Evolutionary conservation across 1,284 basidiomycete species (phyloP), one percentile per base, ranked within the genome.

Genomic region (Trichosporon ovoides): DNA sequence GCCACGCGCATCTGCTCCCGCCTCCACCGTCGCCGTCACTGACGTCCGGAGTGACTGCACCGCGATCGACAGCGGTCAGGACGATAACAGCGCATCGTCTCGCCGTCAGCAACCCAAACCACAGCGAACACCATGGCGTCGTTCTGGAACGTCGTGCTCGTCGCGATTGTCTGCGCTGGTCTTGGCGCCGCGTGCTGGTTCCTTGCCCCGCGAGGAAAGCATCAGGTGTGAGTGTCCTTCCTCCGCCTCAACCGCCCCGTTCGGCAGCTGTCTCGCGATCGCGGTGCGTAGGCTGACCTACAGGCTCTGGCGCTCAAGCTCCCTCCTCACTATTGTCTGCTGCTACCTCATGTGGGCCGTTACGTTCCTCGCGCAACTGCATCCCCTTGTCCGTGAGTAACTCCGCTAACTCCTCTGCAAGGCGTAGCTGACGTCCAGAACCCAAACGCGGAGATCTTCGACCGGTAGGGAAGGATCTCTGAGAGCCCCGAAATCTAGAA

Each of bases 331-430:
- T 1, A 75, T 95, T 18, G 80, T 84, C 6, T 87, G 84, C 62
- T 92, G 88, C 78, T 96, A 92, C 79, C 82, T 96, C 66, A 88
- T 96, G 86, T 96, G 92, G 92, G 87, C 87, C 76, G 84, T 94
- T 71, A 92, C 92, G 7, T 96, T 94, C 75, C 81, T 95, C 70
- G 89, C 90, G 1, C 92, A 96, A 74, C 76, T 95, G 53, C 85
- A 96, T 73, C 93, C 92, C 48, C 81, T 96, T 57, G 86, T 94
- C 71, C 78, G 93, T 94, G 61, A 60, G 80, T 74, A 68, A 18
- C 67, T 19, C 40, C 28, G 5, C 16, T 2, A 11, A 68, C 65
- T 19, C 7, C 3, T 31, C 11, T 1, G 1, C 14, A 52, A 37
- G n/a, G n/a, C n/a, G n/a, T n/a, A n/a, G n/a, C 56, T 57, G 16